Evolutionary conservation across 164 flowering plant species (phyloP), one percentile per base, ranked within the genome.

Genomic region (Liriodendron chinense): DNA sequence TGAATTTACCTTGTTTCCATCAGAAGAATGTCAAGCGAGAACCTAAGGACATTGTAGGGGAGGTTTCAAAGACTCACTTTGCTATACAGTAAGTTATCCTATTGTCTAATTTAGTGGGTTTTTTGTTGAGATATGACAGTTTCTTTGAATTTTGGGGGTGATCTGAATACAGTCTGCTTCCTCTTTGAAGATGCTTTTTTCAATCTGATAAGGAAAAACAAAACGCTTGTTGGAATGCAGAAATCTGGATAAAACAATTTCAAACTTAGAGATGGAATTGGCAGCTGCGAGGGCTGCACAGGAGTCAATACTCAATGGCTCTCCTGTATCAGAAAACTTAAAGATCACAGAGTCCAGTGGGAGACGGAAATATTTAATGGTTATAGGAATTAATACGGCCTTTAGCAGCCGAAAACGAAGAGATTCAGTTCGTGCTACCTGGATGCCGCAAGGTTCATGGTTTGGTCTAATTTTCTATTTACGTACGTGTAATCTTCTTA

Each of bases 401-500:
- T 95, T 96, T 82, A 96, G 98, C 84, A 94, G 99, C 81, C 85
- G 99, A 63, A 96, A 96, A 81, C 84, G 99, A 69, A 86, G 99
- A 82, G 99, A 96, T 80, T 96, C 99, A 14, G 91, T 96, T 75
- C 97, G 99, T 74, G 88, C 94, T 21, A 94, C 99, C 21, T 96
- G 99, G 99, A 91, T 96, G 96, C 97, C 92, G 49, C 93, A 85
- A 89, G 99, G 99, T 94, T 67, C 34, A 75, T 77, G 23, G 12
- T 68, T 48, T 71, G 22, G 47, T 26, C 7, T 77, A 53, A 14
- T n/a, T 43, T 66, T 62, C 22, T 50, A n/a, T 64, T 59, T 25
- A 25, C 3, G 21, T 22, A 56, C 25, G 12, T 6, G 21, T 1
- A 20, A 24, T 69, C 21, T 25, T 1, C 53, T 72, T 65, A 13